Percentiles rank a stretch among this genome's conserved stretches.
phyloP scores from a whole-genome alignment of 1,284 basidiomycete species.

The Marasmius oreades region DNA sequence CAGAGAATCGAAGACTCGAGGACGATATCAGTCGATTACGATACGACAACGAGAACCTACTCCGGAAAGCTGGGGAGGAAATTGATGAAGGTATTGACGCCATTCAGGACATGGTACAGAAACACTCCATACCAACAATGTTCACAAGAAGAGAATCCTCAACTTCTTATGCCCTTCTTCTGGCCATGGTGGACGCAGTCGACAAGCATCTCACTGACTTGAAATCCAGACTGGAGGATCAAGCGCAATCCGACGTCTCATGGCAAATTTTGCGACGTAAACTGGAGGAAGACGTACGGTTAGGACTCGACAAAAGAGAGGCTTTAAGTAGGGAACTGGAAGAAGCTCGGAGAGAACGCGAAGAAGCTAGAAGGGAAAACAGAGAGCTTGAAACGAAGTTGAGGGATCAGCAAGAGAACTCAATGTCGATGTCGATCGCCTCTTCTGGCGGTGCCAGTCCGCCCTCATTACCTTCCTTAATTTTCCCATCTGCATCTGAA shows the following conservation, averaged over 20 bases:
- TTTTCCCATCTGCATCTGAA: conserved; percentile 30
- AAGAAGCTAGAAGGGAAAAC: conserved; percentile 46
- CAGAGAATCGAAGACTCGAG: conserved; percentile 39
- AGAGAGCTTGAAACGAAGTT: conserved; percentile 39
- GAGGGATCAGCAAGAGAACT: conserved; percentile 19
- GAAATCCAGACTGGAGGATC: conserved; percentile 45
- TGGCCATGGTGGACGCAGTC: conserved; percentile 22
- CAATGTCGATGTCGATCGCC: conserved; percentile 6
- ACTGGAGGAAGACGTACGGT: conserved; percentile 49
- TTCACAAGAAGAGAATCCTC: conserved; percentile 47
- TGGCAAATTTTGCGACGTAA: conserved; percentile 41
- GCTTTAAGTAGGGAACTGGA: conserved; percentile 51
- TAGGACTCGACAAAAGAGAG: conserved; percentile 45
- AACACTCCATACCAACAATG: conserved; percentile 50
- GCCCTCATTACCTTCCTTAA: conserved; percentile 4
- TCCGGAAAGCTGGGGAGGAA: conserved; percentile 27
- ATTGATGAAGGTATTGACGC: conserved; percentile 28
- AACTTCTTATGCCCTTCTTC: not conserved
- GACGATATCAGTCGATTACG: conserved; percentile 42
- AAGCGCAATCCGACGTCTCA: conserved; percentile 37
- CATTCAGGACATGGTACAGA: conserved; percentile 47
- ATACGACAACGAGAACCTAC: conserved; percentile 29
- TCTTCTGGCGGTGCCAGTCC: conserved; percentile 3
- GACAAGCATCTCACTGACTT: conserved; percentile 53
- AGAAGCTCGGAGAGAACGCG: conserved; percentile 49